These are phyloP conservation scores for Ogataea ganodermae DNA, from an alignment of 805 yeast species.

Conservation along the genomic window DNA sequence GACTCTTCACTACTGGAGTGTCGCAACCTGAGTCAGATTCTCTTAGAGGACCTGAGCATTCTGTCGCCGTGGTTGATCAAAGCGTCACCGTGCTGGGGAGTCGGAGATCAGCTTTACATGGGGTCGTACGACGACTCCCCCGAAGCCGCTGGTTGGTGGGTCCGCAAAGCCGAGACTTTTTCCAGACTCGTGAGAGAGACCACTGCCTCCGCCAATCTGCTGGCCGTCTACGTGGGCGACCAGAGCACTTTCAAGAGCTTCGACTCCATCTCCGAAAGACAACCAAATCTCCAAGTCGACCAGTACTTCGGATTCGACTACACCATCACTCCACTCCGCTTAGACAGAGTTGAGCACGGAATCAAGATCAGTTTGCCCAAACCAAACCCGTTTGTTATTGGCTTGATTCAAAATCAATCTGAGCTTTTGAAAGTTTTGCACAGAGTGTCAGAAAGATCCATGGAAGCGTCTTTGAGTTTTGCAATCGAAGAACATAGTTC, in stretches of 20 bases:
- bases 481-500: constrained; percentile 33
- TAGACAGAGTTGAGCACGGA: background rate
- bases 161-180: constrained; percentile 39
- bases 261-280: background rate
- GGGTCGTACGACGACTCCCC: constrained; percentile 37
- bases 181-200: constrained; percentile 32
- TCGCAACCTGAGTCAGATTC: constrained; percentile 38
- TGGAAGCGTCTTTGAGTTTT: constrained; percentile 35
- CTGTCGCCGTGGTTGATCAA: constrained; percentile 45
- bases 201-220: constrained; percentile 36
- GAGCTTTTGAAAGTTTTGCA: constrained; percentile 28
- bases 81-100: constrained; percentile 40
- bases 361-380: constrained; percentile 27
- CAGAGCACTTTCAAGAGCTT: constrained; percentile 6
- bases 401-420: constrained; percentile 33
- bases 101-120: constrained; percentile 14
- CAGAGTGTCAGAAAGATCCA: constrained; percentile 30
- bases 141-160: constrained; percentile 46
- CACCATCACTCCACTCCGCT: constrained; percentile 13
- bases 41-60: constrained; percentile 40
- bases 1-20: constrained; percentile 51
- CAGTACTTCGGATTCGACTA: constrained; percentile 48
- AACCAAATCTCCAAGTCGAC: constrained; percentile 33
- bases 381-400: constrained; percentile 41
- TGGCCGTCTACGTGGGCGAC: constrained; percentile 39